Evolutionary conservation across 257 asterid genomes (phyloP), one percentile per base, ranked within the genome.

Genomic region (Fraxinus cuspidata): DNA sequence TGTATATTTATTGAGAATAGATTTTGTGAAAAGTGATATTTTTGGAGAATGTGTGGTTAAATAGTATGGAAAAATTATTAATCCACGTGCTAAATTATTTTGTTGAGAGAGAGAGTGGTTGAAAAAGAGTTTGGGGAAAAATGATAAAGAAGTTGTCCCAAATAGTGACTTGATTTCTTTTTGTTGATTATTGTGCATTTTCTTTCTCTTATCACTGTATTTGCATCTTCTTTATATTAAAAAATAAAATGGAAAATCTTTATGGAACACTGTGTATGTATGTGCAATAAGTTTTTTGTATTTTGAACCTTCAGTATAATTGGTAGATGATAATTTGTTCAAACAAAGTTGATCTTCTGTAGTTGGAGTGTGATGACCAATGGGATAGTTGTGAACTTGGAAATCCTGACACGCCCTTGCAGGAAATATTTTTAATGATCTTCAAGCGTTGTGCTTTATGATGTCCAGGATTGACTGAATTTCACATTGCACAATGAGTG

Each of bases 391-490:
- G 53, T 44, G 53, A 44, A 13, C 53, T 13, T 44, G 53, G 53
- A 44, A 15, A 44, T 15, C n/a, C 19, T 44, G 99, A 15, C 6
- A 13, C 53, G n/a, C 53, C 0, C 5, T 9, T 77, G 56, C 76
- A 10, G 15, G 38, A 76, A 47, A 18, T 8, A 40, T 29, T 34
- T 73, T 29, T 73, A 29, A 21, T 58, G 15, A 56, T 68, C 28
- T 44, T 38, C 42, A 12, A 66, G 2, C 9, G 31, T 4, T 25
- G n/a, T 60, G 66, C 76, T 60, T 60, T 79, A 21, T 77, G 35
- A 80, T 49, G 37, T 65, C 15, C 31, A 56, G 58, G 44, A 42
- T 56, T 44, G 71, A 68, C 10, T 27, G 53, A 47, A 47, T 13
- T 47, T 5, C 53, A 13, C n/a, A 47, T n/a, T 15, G n/a, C 19